These are phyloP conservation scores for Pichia eremophila DNA, from an alignment of 805 yeast genomes.

Conservation along the genomic window DNA sequence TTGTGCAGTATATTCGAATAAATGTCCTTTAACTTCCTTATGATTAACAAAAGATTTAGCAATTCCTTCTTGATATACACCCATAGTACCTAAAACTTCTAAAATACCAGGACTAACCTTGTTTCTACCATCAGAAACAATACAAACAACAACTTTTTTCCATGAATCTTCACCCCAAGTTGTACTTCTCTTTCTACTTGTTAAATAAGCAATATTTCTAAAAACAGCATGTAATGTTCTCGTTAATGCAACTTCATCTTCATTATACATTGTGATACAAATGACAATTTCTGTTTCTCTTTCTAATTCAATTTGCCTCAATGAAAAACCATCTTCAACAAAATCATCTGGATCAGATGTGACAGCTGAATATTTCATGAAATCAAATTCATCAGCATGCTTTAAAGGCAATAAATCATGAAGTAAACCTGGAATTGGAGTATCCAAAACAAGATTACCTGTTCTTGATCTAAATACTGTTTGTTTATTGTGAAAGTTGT, in stretches of 20 bases:
- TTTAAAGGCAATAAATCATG: slow-evolving; percentile 77
- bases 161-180: slow-evolving; percentile 96
- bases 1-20: slow-evolving; percentile 94
- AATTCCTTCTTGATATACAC: slow-evolving; percentile 94
- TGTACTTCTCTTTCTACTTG: slow-evolving; percentile 69
- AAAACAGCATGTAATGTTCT: slow-evolving; percentile 92
- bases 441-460: slow-evolving; percentile 83
- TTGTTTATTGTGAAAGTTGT: slow-evolving; percentile 26
- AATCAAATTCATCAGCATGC: slow-evolving; percentile 86
- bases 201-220: slow-evolving; percentile 81
- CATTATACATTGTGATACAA: slow-evolving; percentile 96
- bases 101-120: slow-evolving; percentile 78
- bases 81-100: slow-evolving; percentile 86
- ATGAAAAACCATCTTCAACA: slow-evolving; percentile 67
- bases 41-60: slow-evolving; percentile 92
- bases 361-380: slow-evolving; percentile 96
- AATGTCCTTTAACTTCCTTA: slow-evolving; percentile 84
- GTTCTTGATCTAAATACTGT: slow-evolving; percentile 68
- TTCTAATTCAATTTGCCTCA: slow-evolving; percentile 76
- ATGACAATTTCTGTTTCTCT: slow-evolving; percentile 88
- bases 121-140: slow-evolving; percentile 91
- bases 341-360: slow-evolving; percentile 89
- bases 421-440: slow-evolving; percentile 87
- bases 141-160: slow-evolving; percentile 90
- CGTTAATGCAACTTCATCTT: slow-evolving; percentile 80